Evolutionary conservation across 305 asterid species (phyloP), one percentile per base, ranked within the genome.

Genomic region (Fraxinus nigra): DNA sequence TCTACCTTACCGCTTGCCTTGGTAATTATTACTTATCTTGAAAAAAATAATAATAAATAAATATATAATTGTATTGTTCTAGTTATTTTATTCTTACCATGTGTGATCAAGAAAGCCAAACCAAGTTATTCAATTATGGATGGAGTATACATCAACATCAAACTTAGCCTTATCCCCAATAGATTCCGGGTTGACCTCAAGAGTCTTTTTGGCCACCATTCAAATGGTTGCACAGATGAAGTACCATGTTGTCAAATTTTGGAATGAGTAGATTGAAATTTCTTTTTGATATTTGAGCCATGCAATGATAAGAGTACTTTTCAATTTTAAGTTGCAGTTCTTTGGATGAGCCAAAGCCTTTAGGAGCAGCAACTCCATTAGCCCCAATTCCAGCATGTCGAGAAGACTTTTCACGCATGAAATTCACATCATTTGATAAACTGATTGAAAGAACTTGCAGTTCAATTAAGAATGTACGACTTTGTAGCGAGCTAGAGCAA

Each of bases 331-430:
- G 72, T 83, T 81, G 74, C 95, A 91, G 97, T 85, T 78, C 85
- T 33, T 67, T 80, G 72, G 88, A 84, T 85, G 95, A 90, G 81
- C 81, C 84, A 13, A 87, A 83, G 83, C 88, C 88, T 79, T 85
- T 87, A 80, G 87, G 86, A 76, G 83, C 84, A 43, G 84, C 85
- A 85, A 32, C 65, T 77, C 85, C 86, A 56, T 87, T 94, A 74
- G 87, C 92, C 79, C 98, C 99, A 75, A 75, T 94, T 88, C 95
- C 97, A 80, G 97, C 99, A 73, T 91, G 95, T 86, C 92, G 87
- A 82, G 99, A 94, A 87, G 99, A 96, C 89, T 96, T 92, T 90
- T 90, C 87, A 10, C 97, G 94, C 77, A 87, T 91, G 92, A 96
- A 94, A 88, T 85, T 91, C 85, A 94, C 99, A 75, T 93, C 98